Percentiles rank a stretch among this genome's conserved stretches.
phyloP scores from a whole-genome alignment of 2,329 filamentous ascomycete genomes.

The Ceratocystis diversiconidia region DNA sequence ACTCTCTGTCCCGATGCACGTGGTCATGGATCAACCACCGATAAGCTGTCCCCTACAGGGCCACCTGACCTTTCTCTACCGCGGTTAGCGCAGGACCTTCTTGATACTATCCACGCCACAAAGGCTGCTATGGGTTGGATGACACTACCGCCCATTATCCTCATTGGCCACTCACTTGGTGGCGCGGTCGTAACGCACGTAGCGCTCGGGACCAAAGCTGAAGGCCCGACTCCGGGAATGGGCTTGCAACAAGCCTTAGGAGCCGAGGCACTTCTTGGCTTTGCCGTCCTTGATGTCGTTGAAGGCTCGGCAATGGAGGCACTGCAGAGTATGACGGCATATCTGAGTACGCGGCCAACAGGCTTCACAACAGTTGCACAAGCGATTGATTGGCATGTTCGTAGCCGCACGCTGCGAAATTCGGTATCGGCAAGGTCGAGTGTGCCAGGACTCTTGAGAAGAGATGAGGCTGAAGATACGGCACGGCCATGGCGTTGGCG shows the following conservation, averaged over 20 bases:
- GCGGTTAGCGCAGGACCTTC: slow-evolving; percentile 59
- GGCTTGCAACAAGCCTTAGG: slow-evolving; percentile 30
- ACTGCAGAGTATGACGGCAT: slow-evolving; percentile 83
- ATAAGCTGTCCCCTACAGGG: slow-evolving; percentile 19
- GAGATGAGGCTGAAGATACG: slow-evolving; percentile 26
- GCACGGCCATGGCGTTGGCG: slow-evolving; percentile 61
- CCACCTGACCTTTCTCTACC: slow-evolving; percentile 51
- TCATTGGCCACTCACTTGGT: slow-evolving; percentile 85
- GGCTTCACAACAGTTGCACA: slow-evolving; percentile 64
- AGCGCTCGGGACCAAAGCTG: slow-evolving; percentile 49
- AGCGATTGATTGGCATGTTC: slow-evolving; percentile 87
- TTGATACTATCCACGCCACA: slow-evolving; percentile 54
- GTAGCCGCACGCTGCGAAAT: slow-evolving; percentile 76
- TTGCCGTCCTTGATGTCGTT: slow-evolving; percentile 85
- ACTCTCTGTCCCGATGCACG: slow-evolving; percentile 76
- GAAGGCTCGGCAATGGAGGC: slow-evolving; percentile 94
- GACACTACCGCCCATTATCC: slow-evolving; percentile 56
- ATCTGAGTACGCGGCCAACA: slow-evolving; percentile 65
- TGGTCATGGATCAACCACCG: slow-evolving; percentile 63
- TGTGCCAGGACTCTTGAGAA: slow-evolving; percentile 62
- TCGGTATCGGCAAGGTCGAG: slow-evolving; percentile 69
- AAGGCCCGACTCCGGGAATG: slow-evolving; percentile 54
- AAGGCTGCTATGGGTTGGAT: slow-evolving; percentile 57
- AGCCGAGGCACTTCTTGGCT: slow-evolving; percentile 59
- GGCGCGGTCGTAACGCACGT: slow-evolving; percentile 79